phyloP scores from a whole-genome alignment of 352 stramenopile genomes.

The Phytophthora lateralis region DNA sequence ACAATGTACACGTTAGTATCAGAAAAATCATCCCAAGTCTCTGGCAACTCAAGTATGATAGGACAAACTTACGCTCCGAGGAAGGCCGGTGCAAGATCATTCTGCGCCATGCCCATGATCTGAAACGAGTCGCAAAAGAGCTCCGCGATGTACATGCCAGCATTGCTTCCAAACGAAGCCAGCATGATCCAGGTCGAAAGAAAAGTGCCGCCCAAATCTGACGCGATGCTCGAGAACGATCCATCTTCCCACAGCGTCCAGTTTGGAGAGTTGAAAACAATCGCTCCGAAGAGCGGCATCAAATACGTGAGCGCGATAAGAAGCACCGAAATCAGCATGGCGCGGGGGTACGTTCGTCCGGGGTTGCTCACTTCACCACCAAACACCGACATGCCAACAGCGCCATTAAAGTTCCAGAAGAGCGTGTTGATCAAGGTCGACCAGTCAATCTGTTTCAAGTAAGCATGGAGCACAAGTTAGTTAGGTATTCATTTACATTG shows the following conservation, averaged over 20 bases:
- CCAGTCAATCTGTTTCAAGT: slow-evolving; percentile 29
- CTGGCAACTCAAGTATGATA: too few relatives aligned
- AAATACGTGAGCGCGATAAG: slow-evolving; percentile 87
- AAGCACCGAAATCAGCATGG: slow-evolving; percentile 80
- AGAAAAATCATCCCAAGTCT: too few relatives aligned
- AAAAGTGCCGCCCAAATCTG: slow-evolving; percentile 84
- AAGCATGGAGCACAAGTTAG: neutral
- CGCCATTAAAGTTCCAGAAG: slow-evolving; percentile 97
- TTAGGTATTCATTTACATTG: too few relatives aligned
- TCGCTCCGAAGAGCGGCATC: slow-evolving; percentile 85
- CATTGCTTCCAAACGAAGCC: slow-evolving; percentile 87
- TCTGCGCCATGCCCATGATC: slow-evolving; percentile 80
- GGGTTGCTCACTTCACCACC: slow-evolving; percentile 90
- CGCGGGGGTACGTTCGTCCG: slow-evolving; percentile 74
- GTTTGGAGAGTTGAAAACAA: slow-evolving; percentile 63
- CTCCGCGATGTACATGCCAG: slow-evolving; percentile 93
- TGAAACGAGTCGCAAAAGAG: slow-evolving; percentile 93
- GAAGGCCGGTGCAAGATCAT: slow-evolving; percentile 82
- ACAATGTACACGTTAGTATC: neutral
- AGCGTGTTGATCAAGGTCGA: slow-evolving; percentile 92
- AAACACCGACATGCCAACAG: slow-evolving; percentile 88
- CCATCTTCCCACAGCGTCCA: slow-evolving; percentile 91
- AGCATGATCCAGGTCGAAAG: slow-evolving; percentile 90
- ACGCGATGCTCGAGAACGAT: slow-evolving; percentile 85
- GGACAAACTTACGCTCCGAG: slow-evolving; percentile 70